phyloP scores from a whole-genome alignment of 2,329 filamentous ascomycete species.

The Xylaria sp. region DNA sequence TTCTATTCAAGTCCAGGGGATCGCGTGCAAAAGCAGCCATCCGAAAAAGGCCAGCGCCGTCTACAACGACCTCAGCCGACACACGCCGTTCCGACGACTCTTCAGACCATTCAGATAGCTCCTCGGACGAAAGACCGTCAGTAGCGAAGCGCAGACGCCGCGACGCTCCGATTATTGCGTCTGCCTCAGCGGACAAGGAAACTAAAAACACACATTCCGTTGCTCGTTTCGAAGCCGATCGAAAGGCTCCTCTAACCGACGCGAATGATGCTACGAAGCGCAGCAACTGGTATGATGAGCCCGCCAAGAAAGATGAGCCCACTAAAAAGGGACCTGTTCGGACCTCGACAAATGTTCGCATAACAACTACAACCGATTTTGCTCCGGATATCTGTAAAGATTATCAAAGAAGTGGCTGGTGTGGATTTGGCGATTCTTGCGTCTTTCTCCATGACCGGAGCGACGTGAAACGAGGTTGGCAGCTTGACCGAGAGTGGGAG shows the following conservation, averaged over 20 bases:
- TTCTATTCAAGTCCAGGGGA: not conserved
- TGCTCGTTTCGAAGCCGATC: not conserved
- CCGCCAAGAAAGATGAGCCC: no score
- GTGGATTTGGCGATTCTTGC: not conserved
- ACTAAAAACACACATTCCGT: not conserved
- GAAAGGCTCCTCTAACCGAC: not conserved
- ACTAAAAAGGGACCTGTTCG: not conserved
- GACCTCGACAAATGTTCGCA: not conserved
- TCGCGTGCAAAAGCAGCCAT: not conserved
- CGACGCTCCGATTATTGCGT: not conserved
- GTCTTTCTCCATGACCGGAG: not conserved
- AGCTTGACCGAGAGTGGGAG: not conserved
- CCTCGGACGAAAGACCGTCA: not conserved
- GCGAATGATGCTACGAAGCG: not conserved
- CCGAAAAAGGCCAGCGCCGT: not conserved
- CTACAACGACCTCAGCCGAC: not conserved
- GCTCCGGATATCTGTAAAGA: not conserved
- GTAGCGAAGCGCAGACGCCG: not conserved
- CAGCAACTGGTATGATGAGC: not conserved
- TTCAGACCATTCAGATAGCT: not conserved
- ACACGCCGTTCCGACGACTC: not conserved
- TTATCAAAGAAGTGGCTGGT: constrained; percentile 1
- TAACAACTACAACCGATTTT: not conserved
- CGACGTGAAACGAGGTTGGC: not conserved
- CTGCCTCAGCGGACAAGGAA: not conserved